Base-by-base conservation (phyloP, 1,284 basidiomycete species). In the Rhodotorula sp. region DNA sequence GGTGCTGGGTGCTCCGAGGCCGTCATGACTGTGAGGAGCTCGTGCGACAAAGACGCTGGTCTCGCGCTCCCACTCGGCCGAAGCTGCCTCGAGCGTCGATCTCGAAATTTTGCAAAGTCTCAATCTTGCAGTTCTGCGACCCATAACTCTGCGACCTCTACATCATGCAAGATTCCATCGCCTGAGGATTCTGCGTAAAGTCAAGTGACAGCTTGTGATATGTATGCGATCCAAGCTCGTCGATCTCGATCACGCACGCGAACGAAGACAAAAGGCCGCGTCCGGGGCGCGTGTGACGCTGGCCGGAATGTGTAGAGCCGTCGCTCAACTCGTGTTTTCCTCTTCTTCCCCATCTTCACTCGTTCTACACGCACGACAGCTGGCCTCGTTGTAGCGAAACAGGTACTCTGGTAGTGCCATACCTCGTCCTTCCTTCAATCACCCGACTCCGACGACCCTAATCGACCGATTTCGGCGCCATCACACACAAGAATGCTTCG, bases 401-500 rank as follows among this genome's bases (percentile, higher is more conserved):
- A 57, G 34, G 31, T 19, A 12, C 49, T 34, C 55, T 48, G 64
- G 57, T 31, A 65, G 56, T 49, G 31, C 43, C 54, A 10, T 43
- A 45, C 47, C n/a, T n/a, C 31, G 48, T n/a, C 62, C 28, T 48
- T 47, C 49, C 62, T 54, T 34, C 43, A 31, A 45, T 19, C 60
- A 23, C 28, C 28, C 31, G 57, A 34, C 60, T n/a, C 47, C 28
- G 8, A 14, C 43, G 47, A n/a, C 38, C 21, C 21, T 38, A 1
- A 43, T 18, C 52, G 5, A 6, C 8, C 57, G 26, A 50, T 5
- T 45, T 21, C 34, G 19, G 21, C 57, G 16, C 31, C 34, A 26
- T n/a, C 58, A 43, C 58, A 59, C 43, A 52, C 61, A 19, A 50
- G 23, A 31, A 67, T 60, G 64, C 57, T 64, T 18, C 66, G 61